A percentile compares a stretch with the other conserved stretches of the same genome.
Evolutionary conservation across 106 monocot species (phyloP).

Genomic region (Gastrodia elata): DNA sequence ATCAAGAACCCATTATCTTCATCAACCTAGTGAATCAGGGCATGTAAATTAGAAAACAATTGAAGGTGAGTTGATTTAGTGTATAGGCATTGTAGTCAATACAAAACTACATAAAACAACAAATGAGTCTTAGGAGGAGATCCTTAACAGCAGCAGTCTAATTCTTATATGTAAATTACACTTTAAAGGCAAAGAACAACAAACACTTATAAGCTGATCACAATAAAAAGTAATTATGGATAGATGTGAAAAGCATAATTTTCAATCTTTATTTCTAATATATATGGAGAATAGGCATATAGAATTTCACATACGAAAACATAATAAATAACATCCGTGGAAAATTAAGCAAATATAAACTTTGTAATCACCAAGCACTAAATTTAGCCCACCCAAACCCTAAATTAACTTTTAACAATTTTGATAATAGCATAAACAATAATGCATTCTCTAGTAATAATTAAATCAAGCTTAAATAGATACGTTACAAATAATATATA

Average conservation of each 20-base stretch:
- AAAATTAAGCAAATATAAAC: not conserved
- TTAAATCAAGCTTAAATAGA: not conserved
- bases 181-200: not conserved
- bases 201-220: not conserved
- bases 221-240: not conserved
- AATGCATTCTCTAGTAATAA: not conserved
- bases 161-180: not conserved
- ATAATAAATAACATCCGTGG: not conserved
- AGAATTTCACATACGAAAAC: not conserved
- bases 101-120: no score
- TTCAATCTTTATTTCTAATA: not conserved
- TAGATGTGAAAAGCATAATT: not conserved
- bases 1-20: conserved; percentile 4
- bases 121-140: no score
- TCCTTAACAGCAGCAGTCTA: not conserved
- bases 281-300: not conserved
- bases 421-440: not conserved
- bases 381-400: not conserved
- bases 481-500: not conserved
- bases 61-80: not conserved
- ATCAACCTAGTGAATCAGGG: conserved; percentile 5
- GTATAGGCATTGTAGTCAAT: not conserved
- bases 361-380: not conserved
- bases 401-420: not conserved
- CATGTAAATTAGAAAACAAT: not conserved